These are phyloP conservation scores for Penicillium desertorum DNA, from an alignment of 495 filamentous ascomycete genomes.

Conservation along the genomic window DNA sequence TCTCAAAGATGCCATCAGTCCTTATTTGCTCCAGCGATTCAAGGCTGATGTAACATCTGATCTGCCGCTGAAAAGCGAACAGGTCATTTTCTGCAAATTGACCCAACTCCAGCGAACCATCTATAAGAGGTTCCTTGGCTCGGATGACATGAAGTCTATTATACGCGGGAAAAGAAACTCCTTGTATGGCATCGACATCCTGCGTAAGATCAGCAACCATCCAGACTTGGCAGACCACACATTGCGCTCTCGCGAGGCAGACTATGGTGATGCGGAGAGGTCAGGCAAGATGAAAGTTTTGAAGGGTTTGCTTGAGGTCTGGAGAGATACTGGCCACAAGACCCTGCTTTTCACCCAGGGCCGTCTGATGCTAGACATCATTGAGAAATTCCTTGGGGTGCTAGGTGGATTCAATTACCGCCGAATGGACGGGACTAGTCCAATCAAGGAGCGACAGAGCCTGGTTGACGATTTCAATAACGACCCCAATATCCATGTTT, in stretches of 20 bases:
- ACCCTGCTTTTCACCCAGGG: conserved; percentile 89
- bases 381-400: conserved; percentile 71
- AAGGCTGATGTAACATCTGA: conserved; percentile 94
- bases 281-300: conserved; percentile 96
- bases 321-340: conserved; percentile 86
- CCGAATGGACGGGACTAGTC: conserved; percentile 91
- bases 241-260: conserved; percentile 52
- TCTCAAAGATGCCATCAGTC: conserved; percentile 85
- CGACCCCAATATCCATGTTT: conserved; percentile 74
- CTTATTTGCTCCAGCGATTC: conserved; percentile 88
- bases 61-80: conserved; percentile 90
- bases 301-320: conserved; percentile 76
- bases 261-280: conserved; percentile 70
- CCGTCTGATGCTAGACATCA: conserved; percentile 87
- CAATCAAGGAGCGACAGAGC: conserved; percentile 74
- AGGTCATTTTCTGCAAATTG: conserved; percentile 92
- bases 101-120: conserved; percentile 70
- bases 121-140: conserved; percentile 78
- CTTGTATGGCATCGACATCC: conserved; percentile 82
- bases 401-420: conserved; percentile 71
- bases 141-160: conserved; percentile 78
- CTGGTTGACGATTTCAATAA: conserved; percentile 92
- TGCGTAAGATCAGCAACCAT: conserved; percentile 97
- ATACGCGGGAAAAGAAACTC: conserved; percentile 70
- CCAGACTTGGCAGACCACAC: conserved; percentile 79